A percentile compares a stretch with the other conserved stretches of the same genome.
phyloP scores from a whole-genome alignment of 164 flowering plant genomes.

The Vitis amurensis region DNA sequence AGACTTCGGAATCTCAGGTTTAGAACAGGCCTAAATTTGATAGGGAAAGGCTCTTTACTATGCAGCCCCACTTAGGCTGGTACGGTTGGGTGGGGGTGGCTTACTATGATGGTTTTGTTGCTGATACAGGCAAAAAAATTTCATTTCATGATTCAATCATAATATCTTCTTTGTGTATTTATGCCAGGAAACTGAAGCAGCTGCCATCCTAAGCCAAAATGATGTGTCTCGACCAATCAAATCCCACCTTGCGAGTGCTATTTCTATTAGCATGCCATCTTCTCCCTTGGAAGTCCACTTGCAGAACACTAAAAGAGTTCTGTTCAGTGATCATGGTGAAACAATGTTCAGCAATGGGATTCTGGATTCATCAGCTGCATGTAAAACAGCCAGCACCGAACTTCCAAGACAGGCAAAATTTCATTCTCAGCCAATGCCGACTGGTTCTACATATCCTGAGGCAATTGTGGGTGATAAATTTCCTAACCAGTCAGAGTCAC shows the following conservation, averaged over 20 bases:
- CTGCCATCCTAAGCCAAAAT: background rate
- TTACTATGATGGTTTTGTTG: too few relatives aligned
- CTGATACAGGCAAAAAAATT: too few relatives aligned
- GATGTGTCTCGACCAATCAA: constrained; percentile 5
- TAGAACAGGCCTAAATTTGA: too few relatives aligned
- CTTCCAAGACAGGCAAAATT: constrained; percentile 31
- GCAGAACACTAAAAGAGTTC: constrained; percentile 27
- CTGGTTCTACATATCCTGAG: constrained; percentile 24
- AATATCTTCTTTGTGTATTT: background rate
- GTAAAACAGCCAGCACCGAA: constrained; percentile 2
- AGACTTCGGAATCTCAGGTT: too few relatives aligned
- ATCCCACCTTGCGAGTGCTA: constrained; percentile 24
- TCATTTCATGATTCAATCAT: too few relatives aligned
- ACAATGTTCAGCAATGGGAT: constrained; percentile 7
- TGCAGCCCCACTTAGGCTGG: too few relatives aligned
- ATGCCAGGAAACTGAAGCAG: constrained; percentile 25
- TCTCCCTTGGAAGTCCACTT: constrained; percentile 41
- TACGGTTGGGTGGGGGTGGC: too few relatives aligned
- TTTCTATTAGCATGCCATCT: constrained; percentile 70
- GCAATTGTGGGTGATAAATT: constrained; percentile 11
- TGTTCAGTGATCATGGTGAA: constrained; percentile 25
- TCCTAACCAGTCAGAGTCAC: background rate
- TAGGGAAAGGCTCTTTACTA: too few relatives aligned
- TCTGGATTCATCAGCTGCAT: constrained; percentile 7
- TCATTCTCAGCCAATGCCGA: constrained; percentile 65